Base-by-base conservation (phyloP, 805 yeast species). In the Candida qinlingensis region DNA sequence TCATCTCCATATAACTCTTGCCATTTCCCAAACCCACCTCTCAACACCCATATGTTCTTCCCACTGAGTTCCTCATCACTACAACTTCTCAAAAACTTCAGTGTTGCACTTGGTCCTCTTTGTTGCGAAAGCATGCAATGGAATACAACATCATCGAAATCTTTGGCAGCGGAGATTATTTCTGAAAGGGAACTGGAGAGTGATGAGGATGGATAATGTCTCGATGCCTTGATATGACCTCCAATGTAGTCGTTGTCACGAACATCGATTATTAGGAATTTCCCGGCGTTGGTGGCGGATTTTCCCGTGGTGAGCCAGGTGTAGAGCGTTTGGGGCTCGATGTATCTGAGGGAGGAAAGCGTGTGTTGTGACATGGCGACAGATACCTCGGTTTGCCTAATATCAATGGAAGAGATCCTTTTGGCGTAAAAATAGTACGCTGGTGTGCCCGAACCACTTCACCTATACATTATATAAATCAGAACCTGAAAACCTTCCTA, bases 91-190 rank as follows among this genome's bases (percentile, higher is more conserved):
- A 67, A 54, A 57, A 85, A 85, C 57, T 71, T 72, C 66, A 82
- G 68, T 0, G 97, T 90, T 4, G 96, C 78, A 4, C 87, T 72
- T 0, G 98, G 98, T 0, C 98, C 98, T 45, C 99, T 72, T 51
- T 85, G 95, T 65, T 94, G 98, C 4, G 95, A 84, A 31, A 87
- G 72, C 30, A 91, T 90, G 65, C 99, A 92, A 64, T 94, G 97
- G 68, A 92, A 94, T 0, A 94, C 85, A 0, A 89, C 78, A 46
- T 77, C 80, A 39, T 73, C 68, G 6, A 66, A 60, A 4, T 64
- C 53, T 2, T 44, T 43, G 7, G 52, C 38, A 6, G 46, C 7
- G 29, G 47, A 43, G 6, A 57, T 49, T n/a, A 60, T 63, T 9
- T 65, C 34, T 75, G 61, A 39, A 61, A 57, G 38, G 60, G 55